phyloP scores from a whole-genome alignment of 345 rosid genomes.

The Moringa oleifera region DNA sequence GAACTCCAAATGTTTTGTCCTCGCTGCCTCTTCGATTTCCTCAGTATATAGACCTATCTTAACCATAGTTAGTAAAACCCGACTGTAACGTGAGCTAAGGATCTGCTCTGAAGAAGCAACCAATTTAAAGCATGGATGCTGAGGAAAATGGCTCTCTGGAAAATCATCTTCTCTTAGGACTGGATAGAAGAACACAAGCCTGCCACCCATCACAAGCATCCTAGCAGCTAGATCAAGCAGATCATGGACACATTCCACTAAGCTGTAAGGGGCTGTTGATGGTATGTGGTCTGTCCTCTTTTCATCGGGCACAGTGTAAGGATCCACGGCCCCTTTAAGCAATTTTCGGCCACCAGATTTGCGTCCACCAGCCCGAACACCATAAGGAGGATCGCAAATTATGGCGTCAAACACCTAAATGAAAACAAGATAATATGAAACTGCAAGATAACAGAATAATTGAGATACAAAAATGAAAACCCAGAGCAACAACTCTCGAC shows the following conservation, averaged over 20 bases:
- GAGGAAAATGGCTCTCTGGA: constrained; percentile 41
- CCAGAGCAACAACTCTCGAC: neutral
- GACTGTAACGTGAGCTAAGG: constrained; percentile 74
- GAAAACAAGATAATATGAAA: constrained; percentile 9
- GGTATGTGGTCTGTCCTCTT: constrained; percentile 90
- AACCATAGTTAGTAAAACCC: constrained; percentile 82
- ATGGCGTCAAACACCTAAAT: constrained; percentile 80
- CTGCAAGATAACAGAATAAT: neutral
- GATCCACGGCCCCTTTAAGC: constrained; percentile 70
- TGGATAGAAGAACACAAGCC: constrained; percentile 88
- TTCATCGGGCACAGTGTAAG: constrained; percentile 92
- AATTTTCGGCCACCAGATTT: constrained; percentile 94
- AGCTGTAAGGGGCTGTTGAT: constrained; percentile 83
- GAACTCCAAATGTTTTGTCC: constrained; percentile 67
- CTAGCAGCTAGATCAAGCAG: constrained; percentile 80
- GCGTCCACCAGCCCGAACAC: constrained; percentile 95
- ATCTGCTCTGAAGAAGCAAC: constrained; percentile 86
- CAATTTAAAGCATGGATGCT: constrained; percentile 77
- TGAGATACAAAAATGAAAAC: neutral
- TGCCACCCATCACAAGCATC: constrained; percentile 83
- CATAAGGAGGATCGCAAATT: constrained; percentile 91
- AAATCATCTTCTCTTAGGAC: constrained; percentile 64
- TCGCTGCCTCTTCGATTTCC: constrained; percentile 54
- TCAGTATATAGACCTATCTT: constrained; percentile 57
- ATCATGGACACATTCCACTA: constrained; percentile 87